Conservation (phyloP, 495 filamentous ascomycete genomes). For the Podospora comata region DNA sequence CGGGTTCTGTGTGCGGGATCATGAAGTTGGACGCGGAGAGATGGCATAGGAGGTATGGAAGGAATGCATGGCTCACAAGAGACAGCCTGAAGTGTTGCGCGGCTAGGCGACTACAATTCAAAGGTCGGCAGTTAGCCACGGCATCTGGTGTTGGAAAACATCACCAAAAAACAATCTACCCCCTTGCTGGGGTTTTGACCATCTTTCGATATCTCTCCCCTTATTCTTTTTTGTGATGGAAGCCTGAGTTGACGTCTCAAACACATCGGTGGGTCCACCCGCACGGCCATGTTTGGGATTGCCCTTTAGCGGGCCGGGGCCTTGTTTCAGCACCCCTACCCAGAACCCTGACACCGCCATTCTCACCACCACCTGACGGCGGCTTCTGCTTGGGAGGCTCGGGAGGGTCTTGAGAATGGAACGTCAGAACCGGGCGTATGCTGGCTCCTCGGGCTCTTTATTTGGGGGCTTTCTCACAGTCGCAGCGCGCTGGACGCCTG, state of each 20-base stretch:
- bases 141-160: slow-evolving; percentile 8
- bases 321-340: slow-evolving; percentile 39
- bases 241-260: slow-evolving; percentile 25
- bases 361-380: slow-evolving; percentile 13
- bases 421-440: slow-evolving; percentile 26
- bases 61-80: slow-evolving; percentile 17
- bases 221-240: slow-evolving; percentile 18
- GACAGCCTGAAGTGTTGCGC: slow-evolving; percentile 19
- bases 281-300: slow-evolving; percentile 37
- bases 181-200: slow-evolving; percentile 11
- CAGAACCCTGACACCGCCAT: slow-evolving; percentile 25
- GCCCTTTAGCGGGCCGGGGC: slow-evolving; percentile 30
- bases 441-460: background rate
- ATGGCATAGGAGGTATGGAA: slow-evolving; percentile 16
- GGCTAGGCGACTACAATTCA: slow-evolving; percentile 27
- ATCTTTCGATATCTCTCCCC: slow-evolving; percentile 11
- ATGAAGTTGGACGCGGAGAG: slow-evolving; percentile 12
- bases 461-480: background rate
- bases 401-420: slow-evolving; percentile 19
- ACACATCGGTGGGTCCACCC: slow-evolving; percentile 29
- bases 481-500: background rate
- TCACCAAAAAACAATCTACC: slow-evolving; percentile 14
- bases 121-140: slow-evolving; percentile 21
- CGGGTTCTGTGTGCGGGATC: background rate
- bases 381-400: slow-evolving; percentile 11